Evolutionary conservation across 495 filamentous ascomycete genomes (phyloP), one percentile per base, ranked within the genome.

Genomic region (Penicillium atrosanguineum): DNA sequence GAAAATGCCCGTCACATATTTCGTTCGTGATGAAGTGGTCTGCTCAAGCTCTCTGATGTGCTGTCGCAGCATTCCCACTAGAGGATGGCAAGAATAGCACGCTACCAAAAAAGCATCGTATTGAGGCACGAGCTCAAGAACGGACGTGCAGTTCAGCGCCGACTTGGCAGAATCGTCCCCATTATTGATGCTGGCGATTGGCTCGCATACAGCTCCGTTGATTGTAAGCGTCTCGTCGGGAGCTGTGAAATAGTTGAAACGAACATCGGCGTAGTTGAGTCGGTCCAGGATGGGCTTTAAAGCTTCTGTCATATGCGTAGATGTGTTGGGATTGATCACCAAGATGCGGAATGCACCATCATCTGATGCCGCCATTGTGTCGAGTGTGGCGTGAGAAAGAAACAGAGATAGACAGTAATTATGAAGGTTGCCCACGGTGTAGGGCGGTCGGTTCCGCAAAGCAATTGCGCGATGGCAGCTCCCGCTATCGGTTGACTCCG

Each of bases 301-400:
- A 5, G 82, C 83, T 9, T 84, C 77, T 0, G 92, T 97, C 91
- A 97, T 97, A 44, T 82, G 76, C 37, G 71, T 61, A 2, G 87
- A 91, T 21, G 90, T 93, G 71, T 97, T 97, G 29, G 93, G 93
- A 62, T 97, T 97, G 68, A 97, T 83, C 57, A 96, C 79, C 59
- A 96, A 73, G 60, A 96, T 89, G 41, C 59, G 62, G 55, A 72
- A 63, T 37, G 53, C 51, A 7, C 52, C 46, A 21, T 53, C 40
- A 36, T 46, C 49, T 25, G 41, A 55, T 39, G 42, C 28, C 31
- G 57, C 45, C 60, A 67, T 69, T 38, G 26, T 53, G 47, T 8
- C 8, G 48, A 56, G 14, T 25, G 8, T 57, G 6, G 6, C 11
- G 6, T 15, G 14, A 39, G 23, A 34, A 14, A 14, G 8, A 28